These are phyloP conservation scores for Fusarium pininemorale DNA, from an alignment of 2,329 filamentous ascomycete genomes.

Conservation along the genomic window DNA sequence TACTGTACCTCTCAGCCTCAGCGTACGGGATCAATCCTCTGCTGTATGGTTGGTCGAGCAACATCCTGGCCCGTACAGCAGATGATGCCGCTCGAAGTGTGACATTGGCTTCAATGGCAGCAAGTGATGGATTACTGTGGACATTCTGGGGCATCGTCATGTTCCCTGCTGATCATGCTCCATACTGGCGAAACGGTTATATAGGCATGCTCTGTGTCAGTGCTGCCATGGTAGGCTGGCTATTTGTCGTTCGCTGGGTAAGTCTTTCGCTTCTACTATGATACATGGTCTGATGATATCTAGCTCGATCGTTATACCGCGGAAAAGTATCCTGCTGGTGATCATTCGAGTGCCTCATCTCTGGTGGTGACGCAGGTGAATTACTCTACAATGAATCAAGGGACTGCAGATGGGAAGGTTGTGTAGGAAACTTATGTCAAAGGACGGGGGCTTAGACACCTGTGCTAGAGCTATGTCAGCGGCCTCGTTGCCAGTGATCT, in stretches of 20 bases:
- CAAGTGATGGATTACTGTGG: constrained; percentile 51
- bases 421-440: not conserved
- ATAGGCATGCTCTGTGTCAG: constrained; percentile 40
- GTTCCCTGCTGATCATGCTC: constrained; percentile 54
- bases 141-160: constrained; percentile 57
- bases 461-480: not conserved
- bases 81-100: constrained; percentile 54
- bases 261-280: accelerated
- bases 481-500: not conserved
- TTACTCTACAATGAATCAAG: not conserved
- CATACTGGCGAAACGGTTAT: constrained; percentile 50
- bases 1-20: constrained; percentile 35
- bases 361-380: not conserved
- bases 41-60: constrained; percentile 41
- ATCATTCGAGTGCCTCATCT: not conserved
- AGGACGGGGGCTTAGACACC: not conserved
- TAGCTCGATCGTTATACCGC: constrained; percentile 21
- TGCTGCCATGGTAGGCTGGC: constrained; percentile 1
- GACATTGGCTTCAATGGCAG: constrained; percentile 53
- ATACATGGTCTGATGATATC: not conserved
- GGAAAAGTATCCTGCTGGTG: not conserved
- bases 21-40: constrained; percentile 40
- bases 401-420: not conserved
- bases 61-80: constrained; percentile 28
- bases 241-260: constrained; percentile 34